A percentile compares a stretch with the other conserved stretches of the same genome.
These are phyloP conservation scores for Aspergillus thermomutatus DNA, from an alignment of 2,329 filamentous ascomycete genomes.

Conservation along the genomic window DNA sequence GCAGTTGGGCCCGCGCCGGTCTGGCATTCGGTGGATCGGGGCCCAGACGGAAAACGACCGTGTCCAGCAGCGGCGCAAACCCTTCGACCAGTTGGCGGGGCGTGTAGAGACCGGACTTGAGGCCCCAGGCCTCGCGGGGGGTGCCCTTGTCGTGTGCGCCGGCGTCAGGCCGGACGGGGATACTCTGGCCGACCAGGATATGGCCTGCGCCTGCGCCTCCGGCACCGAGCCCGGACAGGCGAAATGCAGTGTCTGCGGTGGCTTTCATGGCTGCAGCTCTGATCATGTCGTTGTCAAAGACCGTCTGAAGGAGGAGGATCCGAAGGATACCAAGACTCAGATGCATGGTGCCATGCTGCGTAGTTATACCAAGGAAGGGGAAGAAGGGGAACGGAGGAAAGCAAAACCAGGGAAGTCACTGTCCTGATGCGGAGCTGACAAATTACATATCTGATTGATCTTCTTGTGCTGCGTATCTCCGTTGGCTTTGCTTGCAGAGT, in stretches of 20 bases:
- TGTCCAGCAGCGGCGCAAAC: slow-evolving; percentile 18
- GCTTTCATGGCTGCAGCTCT: background rate
- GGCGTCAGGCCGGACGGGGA: background rate
- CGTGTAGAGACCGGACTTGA: slow-evolving; percentile 17
- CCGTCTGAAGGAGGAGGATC: background rate
- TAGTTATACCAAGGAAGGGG: slow-evolving; percentile 1
- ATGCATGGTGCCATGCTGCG: background rate
- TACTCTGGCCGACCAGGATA: slow-evolving; percentile 1
- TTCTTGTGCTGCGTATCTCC: background rate
- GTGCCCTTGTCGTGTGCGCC: background rate
- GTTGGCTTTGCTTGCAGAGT: background rate
- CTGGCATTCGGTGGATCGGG: slow-evolving; percentile 4
- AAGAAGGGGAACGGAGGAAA: background rate
- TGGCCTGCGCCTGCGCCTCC: background rate
- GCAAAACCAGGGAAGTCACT: background rate
- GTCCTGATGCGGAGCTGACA: background rate
- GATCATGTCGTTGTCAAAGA: background rate
- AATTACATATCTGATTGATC: background rate
- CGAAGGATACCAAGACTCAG: background rate
- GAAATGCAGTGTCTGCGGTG: slow-evolving; percentile 1
- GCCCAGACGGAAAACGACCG: slow-evolving; percentile 13
- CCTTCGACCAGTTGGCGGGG: slow-evolving; percentile 17
- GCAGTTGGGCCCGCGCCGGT: slow-evolving; percentile 8
- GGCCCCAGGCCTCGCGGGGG: slow-evolving; percentile 11
- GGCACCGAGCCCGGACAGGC: background rate